Percentiles rank a stretch among this genome's conserved stretches.
These are phyloP conservation scores for Venturia asperata DNA, from an alignment of 2,329 filamentous ascomycete species.

Conservation along the genomic window DNA sequence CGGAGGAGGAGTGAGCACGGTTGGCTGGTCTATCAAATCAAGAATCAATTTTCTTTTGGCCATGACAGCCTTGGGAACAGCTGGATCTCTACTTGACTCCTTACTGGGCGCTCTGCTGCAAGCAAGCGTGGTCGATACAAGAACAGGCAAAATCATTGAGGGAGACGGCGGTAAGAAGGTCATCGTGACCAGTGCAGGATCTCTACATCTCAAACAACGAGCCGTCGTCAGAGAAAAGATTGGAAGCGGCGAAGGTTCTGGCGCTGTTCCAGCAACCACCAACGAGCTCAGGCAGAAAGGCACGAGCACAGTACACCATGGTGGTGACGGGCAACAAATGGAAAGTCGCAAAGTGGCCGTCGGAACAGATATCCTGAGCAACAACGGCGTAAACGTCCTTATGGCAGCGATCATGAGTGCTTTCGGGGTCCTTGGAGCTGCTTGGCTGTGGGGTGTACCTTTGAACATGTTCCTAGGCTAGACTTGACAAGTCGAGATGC, in stretches of 20 bases:
- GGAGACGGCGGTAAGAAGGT: constrained; percentile 65
- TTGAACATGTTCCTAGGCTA: constrained; percentile 9
- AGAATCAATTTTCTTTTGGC: constrained; percentile 44
- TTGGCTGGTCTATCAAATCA: constrained; percentile 49
- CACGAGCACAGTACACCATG: constrained; percentile 21
- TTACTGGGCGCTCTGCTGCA: constrained; percentile 79
- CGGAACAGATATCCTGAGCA: constrained; percentile 72
- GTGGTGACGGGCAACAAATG: constrained; percentile 31
- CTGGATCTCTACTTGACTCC: constrained; percentile 82
- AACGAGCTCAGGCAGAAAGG: constrained; percentile 25
- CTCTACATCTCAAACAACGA: constrained; percentile 28
- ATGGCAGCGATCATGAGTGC: constrained; percentile 82
- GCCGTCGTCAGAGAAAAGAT: constrained; percentile 24
- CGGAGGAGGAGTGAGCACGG: constrained; percentile 22
- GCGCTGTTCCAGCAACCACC: constrained; percentile 30
- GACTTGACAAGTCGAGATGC: neutral
- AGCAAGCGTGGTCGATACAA: constrained; percentile 74
- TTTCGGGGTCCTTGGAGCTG: constrained; percentile 61
- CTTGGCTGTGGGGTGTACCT: constrained; percentile 35
- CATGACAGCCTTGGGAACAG: constrained; percentile 63
- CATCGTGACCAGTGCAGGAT: constrained; percentile 30
- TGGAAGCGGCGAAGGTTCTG: constrained; percentile 32
- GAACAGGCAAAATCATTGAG: constrained; percentile 82
- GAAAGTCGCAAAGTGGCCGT: constrained; percentile 52
- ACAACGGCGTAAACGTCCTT: constrained; percentile 89